Evolutionary conservation across 352 stramenopile species (phyloP), one percentile per base, ranked within the genome.

Genomic region (Globisporangium lucens): DNA sequence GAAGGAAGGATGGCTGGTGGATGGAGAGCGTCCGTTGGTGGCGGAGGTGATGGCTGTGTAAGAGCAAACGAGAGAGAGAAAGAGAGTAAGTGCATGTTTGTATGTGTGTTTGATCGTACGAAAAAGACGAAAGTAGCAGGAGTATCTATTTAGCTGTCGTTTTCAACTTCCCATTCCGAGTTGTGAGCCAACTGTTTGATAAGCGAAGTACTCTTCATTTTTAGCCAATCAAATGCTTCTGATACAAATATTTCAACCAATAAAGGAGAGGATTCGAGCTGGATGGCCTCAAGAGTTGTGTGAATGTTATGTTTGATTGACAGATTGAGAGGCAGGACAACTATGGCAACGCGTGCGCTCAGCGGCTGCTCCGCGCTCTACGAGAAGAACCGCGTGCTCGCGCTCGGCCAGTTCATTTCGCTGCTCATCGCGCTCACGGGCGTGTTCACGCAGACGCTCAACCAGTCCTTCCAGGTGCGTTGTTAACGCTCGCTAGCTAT

Each of bases 361-460:
- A 9, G 30, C 29, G 8, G 38, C 38, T 41, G 46, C 67, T 51
- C 55, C 62, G 56, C 69, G n/a, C 30, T 79, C n/a, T 85, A 76
- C 47, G 75, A 66, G 69, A 75, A 71, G 67, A 78, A 90, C 71
- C 80, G 78, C 55, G 81, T 89, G 58, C 68, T 95, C 43, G 58
- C 90, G 64, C 74, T 94, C 12, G 92, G 93, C 6, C 92, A 98
- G 68, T 80, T 92, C 65, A 93, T 98, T 61, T 97, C 87, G 51
- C 59, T 96, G 51, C 75, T 97, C 53, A 96, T 98, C 68, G 81
- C 92, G 36, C 85, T 77, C 59, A 97, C 90, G 15, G 86, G 88
- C 51, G 81, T 98, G 49, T 97, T 95, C 75, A 93, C 89, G 17
- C 83, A 96, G 53, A 68, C 82, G 35, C 78, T 97, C 51, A 93